Evolutionary conservation across 352 stramenopile species (phyloP).

Genomic region (Phytophthora tubulina): DNA sequence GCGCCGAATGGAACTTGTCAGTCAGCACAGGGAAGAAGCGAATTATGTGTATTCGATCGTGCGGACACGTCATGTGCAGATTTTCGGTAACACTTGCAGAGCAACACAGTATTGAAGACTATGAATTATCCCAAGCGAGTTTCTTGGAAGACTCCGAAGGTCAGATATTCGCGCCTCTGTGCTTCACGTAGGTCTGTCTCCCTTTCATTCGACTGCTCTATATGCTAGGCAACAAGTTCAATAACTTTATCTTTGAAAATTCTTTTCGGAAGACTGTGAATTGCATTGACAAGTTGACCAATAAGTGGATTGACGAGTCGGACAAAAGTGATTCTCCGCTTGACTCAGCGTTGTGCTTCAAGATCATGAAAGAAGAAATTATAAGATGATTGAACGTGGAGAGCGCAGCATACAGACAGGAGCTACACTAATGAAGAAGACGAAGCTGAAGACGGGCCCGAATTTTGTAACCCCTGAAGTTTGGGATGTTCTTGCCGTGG

Average conservation of each 20-base stretch:
- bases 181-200: slow-evolving; percentile 51
- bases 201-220: slow-evolving; percentile 51
- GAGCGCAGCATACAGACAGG: slow-evolving; percentile 25
- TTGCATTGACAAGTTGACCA: slow-evolving; percentile 36
- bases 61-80: slow-evolving; percentile 33
- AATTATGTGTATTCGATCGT: slow-evolving; percentile 51
- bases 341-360: slow-evolving; percentile 46
- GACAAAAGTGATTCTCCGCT: slow-evolving; percentile 13
- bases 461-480: neutral
- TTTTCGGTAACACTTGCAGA: slow-evolving; percentile 45
- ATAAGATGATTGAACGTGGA: slow-evolving; percentile 43
- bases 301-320: slow-evolving; percentile 32
- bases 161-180: slow-evolving; percentile 44
- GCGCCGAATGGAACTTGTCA: slow-evolving; percentile 47
- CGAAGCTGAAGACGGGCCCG: neutral
- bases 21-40: slow-evolving; percentile 45
- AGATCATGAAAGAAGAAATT: slow-evolving; percentile 41
- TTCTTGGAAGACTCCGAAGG: slow-evolving; percentile 40
- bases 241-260: slow-evolving; percentile 52
- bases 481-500: slow-evolving; percentile 47
- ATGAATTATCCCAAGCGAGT: slow-evolving; percentile 16
- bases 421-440: slow-evolving; percentile 14
- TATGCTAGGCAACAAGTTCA: slow-evolving; percentile 56
- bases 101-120: slow-evolving; percentile 44
- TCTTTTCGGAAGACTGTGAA: slow-evolving; percentile 41